phyloP scores from a whole-genome alignment of 139 green algal species.

The Coccomyxa sp. region DNA sequence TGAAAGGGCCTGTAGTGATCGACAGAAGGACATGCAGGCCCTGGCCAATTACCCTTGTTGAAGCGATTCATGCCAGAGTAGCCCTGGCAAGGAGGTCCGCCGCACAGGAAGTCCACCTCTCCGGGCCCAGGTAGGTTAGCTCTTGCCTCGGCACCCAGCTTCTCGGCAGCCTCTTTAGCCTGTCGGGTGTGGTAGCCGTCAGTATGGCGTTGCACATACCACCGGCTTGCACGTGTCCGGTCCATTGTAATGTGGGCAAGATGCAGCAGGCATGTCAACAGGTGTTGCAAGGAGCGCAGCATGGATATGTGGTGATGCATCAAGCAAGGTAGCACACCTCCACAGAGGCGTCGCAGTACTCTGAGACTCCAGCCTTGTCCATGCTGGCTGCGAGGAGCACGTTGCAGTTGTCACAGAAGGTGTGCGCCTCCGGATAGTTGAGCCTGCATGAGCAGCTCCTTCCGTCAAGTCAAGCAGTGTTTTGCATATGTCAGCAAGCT shows the following conservation, averaged over 20 bases:
- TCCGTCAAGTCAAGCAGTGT: no score
- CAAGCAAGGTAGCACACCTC: constrained; percentile 35
- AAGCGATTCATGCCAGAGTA: constrained; percentile 99
- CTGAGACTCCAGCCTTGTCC: constrained; percentile 57
- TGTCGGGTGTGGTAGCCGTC: constrained; percentile 10
- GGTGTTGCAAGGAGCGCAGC: no score
- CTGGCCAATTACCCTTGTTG: constrained; percentile 97
- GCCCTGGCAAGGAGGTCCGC: constrained; percentile 94
- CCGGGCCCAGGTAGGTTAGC: constrained; percentile 70
- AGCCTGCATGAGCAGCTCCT: no score
- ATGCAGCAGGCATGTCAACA: no score
- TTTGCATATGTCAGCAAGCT: no score
- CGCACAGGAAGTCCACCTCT: constrained; percentile 94
- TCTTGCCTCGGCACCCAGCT: constrained; percentile 29
- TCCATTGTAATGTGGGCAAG: no score
- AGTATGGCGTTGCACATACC: background rate
- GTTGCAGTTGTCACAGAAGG: constrained; percentile 93
- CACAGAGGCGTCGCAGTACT: constrained; percentile 63
- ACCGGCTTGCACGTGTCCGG: no score
- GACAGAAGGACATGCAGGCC: no score
- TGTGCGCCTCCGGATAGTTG: constrained; percentile 75
- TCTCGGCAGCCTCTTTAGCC: constrained; percentile 24
- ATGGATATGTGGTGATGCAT: no score
- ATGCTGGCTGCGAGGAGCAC: constrained; percentile 84
- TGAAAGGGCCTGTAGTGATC: no score